These are phyloP conservation scores for Myrica gale DNA, from an alignment of 306 rosid genomes.

Conservation along the genomic window DNA sequence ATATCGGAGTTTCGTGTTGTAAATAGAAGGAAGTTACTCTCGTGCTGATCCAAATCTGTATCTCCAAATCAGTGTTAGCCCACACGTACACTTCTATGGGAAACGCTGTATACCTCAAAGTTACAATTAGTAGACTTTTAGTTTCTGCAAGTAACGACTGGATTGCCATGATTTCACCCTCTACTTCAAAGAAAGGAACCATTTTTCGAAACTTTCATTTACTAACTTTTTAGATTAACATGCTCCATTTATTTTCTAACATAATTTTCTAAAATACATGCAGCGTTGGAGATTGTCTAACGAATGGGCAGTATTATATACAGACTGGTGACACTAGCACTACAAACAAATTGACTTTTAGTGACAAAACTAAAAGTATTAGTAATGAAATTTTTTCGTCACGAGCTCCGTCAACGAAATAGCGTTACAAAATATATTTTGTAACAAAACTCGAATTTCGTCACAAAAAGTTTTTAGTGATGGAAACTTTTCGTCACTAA, in stretches of 20 bases:
- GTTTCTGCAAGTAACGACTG: neutral
- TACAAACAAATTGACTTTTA: too few species aligned
- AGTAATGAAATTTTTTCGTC: too few species aligned
- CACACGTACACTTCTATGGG: slow-evolving; percentile 37
- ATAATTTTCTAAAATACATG: neutral
- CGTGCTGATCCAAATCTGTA: slow-evolving; percentile 25
- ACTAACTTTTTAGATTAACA: too few species aligned
- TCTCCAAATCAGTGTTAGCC: slow-evolving; percentile 31
- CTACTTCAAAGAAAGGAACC: neutral
- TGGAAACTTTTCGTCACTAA: too few species aligned
- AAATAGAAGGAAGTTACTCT: slow-evolving; percentile 42
- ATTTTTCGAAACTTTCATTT: neutral
- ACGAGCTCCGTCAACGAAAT: too few species aligned
- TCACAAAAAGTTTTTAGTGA: too few species aligned
- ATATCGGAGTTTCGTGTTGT: slow-evolving; percentile 60
- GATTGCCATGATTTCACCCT: neutral
- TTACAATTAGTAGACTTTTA: neutral
- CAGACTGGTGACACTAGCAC: slow-evolving; percentile 79
- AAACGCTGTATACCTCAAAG: slow-evolving; percentile 49
- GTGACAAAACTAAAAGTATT: too few species aligned
- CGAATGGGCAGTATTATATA: slow-evolving; percentile 26
- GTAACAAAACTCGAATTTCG: too few species aligned
- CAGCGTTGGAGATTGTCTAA: slow-evolving; percentile 49
- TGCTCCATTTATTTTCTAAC: neutral
- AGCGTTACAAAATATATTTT: too few species aligned